A percentile compares a stretch with the other conserved stretches of the same genome.
These are phyloP conservation scores for Cucurbita ficifolia DNA, from an alignment of 306 rosid genomes.

Conservation along the genomic window DNA sequence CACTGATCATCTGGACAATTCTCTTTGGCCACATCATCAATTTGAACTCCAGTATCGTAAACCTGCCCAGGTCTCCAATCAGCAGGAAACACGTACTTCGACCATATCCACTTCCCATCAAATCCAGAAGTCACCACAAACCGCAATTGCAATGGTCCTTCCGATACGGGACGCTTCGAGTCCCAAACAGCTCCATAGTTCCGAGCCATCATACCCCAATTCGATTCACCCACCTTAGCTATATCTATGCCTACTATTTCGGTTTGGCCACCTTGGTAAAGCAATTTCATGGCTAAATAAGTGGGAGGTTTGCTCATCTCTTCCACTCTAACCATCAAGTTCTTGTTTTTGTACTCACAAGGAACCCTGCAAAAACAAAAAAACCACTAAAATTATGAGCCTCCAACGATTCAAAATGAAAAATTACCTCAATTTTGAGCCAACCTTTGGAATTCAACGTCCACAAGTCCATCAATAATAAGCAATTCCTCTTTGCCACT, in stretches of 20 bases:
- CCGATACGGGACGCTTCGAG: constrained; percentile 39
- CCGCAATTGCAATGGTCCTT: constrained; percentile 54
- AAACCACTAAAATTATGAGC: neutral
- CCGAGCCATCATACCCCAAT: constrained; percentile 50
- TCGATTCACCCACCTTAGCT: constrained; percentile 70
- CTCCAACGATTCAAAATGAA: neutral
- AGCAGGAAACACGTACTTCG: constrained; percentile 48
- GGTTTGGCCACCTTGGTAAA: constrained; percentile 94
- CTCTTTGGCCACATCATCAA: constrained; percentile 53
- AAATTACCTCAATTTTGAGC: neutral
- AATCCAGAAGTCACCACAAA: constrained; percentile 55
- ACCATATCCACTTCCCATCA: constrained; percentile 73
- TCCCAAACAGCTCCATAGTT: constrained; percentile 71
- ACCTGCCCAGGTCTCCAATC: constrained; percentile 40
- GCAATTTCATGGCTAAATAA: constrained; percentile 45
- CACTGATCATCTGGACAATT: constrained; percentile 21
- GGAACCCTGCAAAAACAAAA: constrained; percentile 44
- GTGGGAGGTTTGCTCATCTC: constrained; percentile 66
- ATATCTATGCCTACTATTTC: constrained; percentile 72
- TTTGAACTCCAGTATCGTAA: constrained; percentile 52
- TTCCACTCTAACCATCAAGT: constrained; percentile 62
- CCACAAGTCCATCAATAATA: constrained; percentile 48
- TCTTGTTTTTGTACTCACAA: constrained; percentile 48
- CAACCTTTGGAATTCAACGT: constrained; percentile 65
- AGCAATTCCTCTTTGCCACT: constrained; percentile 26